A percentile compares a stretch with the other conserved stretches of the same genome.
Evolutionary conservation across 2,329 filamentous ascomycete genomes (phyloP).

Genomic region (Aschersonia sp.): DNA sequence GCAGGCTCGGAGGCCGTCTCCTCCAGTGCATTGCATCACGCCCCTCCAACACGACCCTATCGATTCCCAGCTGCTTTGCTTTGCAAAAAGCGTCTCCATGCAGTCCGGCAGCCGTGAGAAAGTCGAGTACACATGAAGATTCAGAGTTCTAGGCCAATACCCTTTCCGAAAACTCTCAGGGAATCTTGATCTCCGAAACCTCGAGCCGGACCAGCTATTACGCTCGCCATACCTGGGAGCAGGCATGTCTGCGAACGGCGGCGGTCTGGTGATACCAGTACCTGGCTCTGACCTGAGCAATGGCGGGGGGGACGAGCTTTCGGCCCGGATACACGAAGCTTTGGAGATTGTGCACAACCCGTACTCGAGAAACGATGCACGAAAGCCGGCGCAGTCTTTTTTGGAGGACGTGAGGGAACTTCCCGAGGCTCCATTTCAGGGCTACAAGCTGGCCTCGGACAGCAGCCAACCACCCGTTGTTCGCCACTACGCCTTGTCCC

Average conservation of each 20-base stretch:
- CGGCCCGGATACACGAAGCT: conserved; percentile 65
- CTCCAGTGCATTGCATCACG: no score
- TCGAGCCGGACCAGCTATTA: neutral
- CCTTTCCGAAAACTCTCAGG: no score
- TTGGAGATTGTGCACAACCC: conserved; percentile 79
- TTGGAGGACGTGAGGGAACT: conserved; percentile 75
- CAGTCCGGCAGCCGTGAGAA: no score
- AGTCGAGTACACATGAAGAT: no score
- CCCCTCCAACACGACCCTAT: no score
- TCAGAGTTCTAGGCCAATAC: no score
- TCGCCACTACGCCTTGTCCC: conserved; percentile 82
- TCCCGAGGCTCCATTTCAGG: conserved; percentile 67
- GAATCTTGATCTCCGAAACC: neutral
- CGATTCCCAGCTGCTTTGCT: no score
- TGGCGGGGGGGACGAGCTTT: conserved; percentile 26
- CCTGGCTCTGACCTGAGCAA: conserved; percentile 18
- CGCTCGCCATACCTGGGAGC: conserved; percentile 1
- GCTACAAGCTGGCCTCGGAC: conserved; percentile 69
- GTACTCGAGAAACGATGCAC: conserved; percentile 63
- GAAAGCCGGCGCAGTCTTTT: conserved; percentile 70
- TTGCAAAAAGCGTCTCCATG: no score
- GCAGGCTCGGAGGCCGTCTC: no score
- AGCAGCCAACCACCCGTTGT: conserved; percentile 63
- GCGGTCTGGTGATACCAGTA: conserved; percentile 8
- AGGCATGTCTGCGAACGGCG: conserved; percentile 24